Percentiles rank a stretch among this genome's conserved stretches.
These are phyloP conservation scores for Tephrocybe sp. DNA, from an alignment of 768 basidiomycete species.

Conservation along the genomic window DNA sequence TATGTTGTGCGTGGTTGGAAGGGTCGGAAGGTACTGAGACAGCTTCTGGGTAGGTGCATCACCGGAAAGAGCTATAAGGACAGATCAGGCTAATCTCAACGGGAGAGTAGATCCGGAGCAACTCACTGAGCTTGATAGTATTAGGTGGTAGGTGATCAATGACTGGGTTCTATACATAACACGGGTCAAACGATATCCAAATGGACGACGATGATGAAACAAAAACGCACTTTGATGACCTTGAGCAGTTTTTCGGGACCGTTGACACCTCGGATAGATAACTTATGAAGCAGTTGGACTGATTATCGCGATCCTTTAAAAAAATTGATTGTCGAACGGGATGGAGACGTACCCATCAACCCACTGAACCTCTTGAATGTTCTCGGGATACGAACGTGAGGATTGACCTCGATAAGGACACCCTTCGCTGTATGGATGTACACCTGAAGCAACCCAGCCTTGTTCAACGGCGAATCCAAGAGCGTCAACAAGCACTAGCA, in stretches of 20 bases:
- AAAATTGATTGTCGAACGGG: slow-evolving; percentile 5
- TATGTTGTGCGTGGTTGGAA: slow-evolving; percentile 85
- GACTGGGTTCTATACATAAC: slow-evolving; percentile 77
- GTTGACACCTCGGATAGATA: slow-evolving; percentile 93
- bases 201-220: background rate
- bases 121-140: slow-evolving; percentile 90
- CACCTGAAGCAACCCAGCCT: slow-evolving; percentile 93
- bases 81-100: background rate
- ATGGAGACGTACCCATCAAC: slow-evolving; percentile 78
- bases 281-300: slow-evolving; percentile 97
- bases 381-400: slow-evolving; percentile 93
- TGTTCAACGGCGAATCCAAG: slow-evolving; percentile 96
- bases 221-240: slow-evolving; percentile 83
- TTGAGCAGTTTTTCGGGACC: slow-evolving; percentile 96
- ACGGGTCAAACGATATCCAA: background rate
- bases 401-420: slow-evolving; percentile 97
- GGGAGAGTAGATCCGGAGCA: background rate
- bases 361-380: slow-evolving; percentile 99
- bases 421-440: slow-evolving; percentile 98
- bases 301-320: slow-evolving; percentile 7
- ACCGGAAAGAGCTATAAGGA: slow-evolving; percentile 74
- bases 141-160: slow-evolving; percentile 92
- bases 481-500: slow-evolving; percentile 95
- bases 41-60: slow-evolving; percentile 82
- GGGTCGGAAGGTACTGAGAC: slow-evolving; percentile 77